Conservation (phyloP, 306 rosid genomes). For the Alnus glutinosa region DNA sequence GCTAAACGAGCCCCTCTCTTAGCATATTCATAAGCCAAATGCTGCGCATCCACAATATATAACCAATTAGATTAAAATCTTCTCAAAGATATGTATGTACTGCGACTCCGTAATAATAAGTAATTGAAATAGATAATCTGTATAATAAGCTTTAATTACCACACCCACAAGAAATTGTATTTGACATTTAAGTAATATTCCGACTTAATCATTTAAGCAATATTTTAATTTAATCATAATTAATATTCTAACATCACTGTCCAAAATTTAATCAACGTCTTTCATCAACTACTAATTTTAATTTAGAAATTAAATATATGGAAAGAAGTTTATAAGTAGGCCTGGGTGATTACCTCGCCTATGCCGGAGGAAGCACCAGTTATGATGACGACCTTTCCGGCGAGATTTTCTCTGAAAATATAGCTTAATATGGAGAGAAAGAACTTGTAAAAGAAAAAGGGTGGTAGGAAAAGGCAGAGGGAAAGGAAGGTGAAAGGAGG, state of each 20-base stretch:
- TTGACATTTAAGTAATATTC: too few species aligned
- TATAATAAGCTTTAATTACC: too few species aligned
- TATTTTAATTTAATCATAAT: too few species aligned
- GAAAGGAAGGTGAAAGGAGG: slow-evolving; percentile 61
- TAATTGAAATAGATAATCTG: too few species aligned
- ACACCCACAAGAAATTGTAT: too few species aligned
- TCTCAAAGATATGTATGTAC: too few species aligned
- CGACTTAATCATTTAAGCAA: too few species aligned
- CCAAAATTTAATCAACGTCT: too few species aligned
- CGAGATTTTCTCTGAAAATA: slow-evolving; percentile 45
- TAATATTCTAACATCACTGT: too few species aligned
- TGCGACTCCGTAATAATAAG: too few species aligned
- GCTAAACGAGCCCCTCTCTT: slow-evolving; percentile 61
- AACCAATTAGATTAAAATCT: not conserved
- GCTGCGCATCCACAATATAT: slow-evolving; percentile 26
- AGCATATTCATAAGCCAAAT: slow-evolving; percentile 81
- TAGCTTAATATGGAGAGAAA: slow-evolving; percentile 31
- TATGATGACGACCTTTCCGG: slow-evolving; percentile 66
- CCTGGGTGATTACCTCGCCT: slow-evolving; percentile 38
- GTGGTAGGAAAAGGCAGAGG: slow-evolving; percentile 54
- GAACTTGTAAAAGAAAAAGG: slow-evolving; percentile 40
- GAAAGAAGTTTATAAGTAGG: not conserved
- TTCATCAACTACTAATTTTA: not conserved
- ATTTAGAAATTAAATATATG: not conserved
- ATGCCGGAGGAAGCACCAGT: slow-evolving; percentile 74